Evolutionary conservation across 176 grass and related monocot species (phyloP).

Genomic region (Rhipidocladum racemiflorum): DNA sequence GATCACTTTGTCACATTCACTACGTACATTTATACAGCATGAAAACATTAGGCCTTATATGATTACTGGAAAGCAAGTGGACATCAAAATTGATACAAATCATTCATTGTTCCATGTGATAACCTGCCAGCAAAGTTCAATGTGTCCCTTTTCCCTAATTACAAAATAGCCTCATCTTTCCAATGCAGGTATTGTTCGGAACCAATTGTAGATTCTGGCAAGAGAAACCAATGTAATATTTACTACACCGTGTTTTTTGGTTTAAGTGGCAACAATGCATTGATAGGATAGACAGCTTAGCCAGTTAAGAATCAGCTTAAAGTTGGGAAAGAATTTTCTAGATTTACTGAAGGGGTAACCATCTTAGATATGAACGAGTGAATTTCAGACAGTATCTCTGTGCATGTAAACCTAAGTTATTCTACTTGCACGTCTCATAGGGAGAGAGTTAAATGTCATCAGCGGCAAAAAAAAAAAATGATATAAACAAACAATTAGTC

Average conservation of each 20-base stretch:
- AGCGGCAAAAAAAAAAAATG: neutral
- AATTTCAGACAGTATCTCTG: neutral
- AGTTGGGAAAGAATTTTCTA: neutral
- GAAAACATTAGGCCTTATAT: neutral
- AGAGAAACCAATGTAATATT: neutral
- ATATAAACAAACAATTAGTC: neutral
- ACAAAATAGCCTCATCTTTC: neutral
- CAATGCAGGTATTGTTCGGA: neutral
- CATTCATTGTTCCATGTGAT: neutral
- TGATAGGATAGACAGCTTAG: neutral
- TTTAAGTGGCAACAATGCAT: neutral
- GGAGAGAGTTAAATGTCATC: neutral
- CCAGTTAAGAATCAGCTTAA: neutral
- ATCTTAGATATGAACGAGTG: neutral
- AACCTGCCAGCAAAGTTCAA: neutral
- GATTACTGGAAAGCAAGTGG: conserved; percentile 14
- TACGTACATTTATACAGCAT: neutral
- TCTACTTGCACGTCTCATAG: neutral
- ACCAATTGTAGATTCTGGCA: conserved; percentile 9
- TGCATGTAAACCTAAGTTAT: neutral
- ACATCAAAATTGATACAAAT: neutral
- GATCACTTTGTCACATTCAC: neutral
- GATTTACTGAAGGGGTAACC: neutral
- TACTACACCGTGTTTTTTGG: neutral
- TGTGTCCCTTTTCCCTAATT: neutral